phyloP scores from a whole-genome alignment of 2,329 filamentous ascomycete species.

The Claviceps cyperi region DNA sequence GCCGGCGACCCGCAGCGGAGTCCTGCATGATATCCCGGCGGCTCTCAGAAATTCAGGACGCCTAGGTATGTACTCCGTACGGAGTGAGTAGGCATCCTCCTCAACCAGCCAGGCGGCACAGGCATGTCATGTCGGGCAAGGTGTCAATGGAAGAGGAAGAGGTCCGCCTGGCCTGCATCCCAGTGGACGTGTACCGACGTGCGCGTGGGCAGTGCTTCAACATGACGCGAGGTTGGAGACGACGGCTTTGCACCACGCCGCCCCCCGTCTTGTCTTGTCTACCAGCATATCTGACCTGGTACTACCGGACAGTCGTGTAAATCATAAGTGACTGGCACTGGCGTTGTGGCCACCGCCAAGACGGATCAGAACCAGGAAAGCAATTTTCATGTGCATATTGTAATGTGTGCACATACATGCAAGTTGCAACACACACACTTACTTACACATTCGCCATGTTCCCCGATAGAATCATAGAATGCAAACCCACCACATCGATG shows the following conservation, averaged over 20 bases:
- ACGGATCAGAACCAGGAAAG: neutral
- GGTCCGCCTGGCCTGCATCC: neutral
- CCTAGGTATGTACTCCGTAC: too few relatives aligned
- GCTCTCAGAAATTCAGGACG: neutral
- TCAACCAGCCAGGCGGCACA: conserved; percentile 4
- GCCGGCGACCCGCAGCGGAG: neutral
- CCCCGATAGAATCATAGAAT: neutral
- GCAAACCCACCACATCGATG: conserved; percentile 1
- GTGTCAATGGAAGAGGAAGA: neutral
- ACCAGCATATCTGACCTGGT: neutral
- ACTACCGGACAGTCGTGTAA: too few relatives aligned
- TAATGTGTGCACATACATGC: neutral
- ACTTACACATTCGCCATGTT: neutral
- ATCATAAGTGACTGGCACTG: neutral
- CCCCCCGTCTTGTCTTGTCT: neutral
- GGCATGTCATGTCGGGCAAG: neutral
- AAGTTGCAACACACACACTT: neutral
- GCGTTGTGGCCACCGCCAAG: neutral
- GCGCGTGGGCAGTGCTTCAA: neutral
- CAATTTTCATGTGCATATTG: neutral
- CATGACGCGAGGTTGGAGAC: neutral
- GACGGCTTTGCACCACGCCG: neutral
- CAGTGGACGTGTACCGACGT: neutral
- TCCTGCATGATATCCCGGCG: neutral
- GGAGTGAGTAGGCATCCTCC: neutral